Conservation (phyloP, 164 flowering plant genomes). For the Dillenia turbinata region DNA sequence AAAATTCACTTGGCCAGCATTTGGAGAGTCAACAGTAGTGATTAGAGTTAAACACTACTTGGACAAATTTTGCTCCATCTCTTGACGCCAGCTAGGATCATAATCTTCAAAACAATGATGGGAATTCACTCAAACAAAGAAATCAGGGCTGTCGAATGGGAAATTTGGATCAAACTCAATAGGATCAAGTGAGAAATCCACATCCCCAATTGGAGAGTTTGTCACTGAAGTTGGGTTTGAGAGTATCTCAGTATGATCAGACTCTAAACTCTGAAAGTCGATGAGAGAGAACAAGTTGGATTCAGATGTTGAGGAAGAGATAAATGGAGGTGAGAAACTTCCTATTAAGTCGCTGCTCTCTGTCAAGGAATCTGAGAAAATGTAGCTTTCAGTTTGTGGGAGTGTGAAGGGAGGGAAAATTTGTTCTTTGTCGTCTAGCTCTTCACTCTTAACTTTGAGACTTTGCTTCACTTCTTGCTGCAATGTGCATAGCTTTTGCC, state of each 20-base stretch:
- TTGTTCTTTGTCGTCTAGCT: constrained; percentile 8
- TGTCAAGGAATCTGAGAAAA: background rate
- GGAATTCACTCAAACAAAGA: constrained; percentile 1
- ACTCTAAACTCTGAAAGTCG: constrained; percentile 20
- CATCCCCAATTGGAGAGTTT: constrained; percentile 29
- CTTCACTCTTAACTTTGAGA: background rate
- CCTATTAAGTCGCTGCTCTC: constrained; percentile 14
- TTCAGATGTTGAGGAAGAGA: constrained; percentile 37
- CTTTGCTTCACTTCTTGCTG: background rate
- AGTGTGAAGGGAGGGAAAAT: constrained; percentile 25
- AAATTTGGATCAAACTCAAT: constrained; percentile 39
- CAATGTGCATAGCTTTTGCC: background rate
- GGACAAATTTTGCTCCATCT: too few species aligned
- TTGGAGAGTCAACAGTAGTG: background rate
- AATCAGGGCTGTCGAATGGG: constrained; percentile 23
- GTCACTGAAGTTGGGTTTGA: constrained; percentile 36
- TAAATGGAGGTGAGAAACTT: constrained; percentile 18
- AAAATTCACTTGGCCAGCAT: constrained; percentile 4
- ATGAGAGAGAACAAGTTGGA: constrained; percentile 25
- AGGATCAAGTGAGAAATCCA: constrained; percentile 28
- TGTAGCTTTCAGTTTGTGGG: constrained; percentile 15
- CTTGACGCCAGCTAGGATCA: constrained; percentile 1
- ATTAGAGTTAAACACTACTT: background rate
- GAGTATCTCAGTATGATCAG: constrained; percentile 29
- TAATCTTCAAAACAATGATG: background rate